These are phyloP conservation scores for Salix dunnii DNA, from an alignment of 345 rosid species.

Conservation along the genomic window DNA sequence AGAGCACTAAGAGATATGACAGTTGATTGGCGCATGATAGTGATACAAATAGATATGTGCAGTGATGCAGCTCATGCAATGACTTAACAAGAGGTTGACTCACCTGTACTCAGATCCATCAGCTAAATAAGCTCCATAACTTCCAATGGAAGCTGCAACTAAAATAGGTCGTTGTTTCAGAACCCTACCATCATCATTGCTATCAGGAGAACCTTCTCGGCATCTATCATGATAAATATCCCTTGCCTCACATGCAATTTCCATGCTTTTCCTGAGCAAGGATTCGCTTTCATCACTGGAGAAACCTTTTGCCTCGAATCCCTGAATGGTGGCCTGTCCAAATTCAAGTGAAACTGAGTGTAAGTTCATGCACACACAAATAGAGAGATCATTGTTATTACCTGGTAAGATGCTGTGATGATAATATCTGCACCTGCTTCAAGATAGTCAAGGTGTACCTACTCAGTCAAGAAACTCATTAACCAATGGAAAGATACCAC, in stretches of 20 bases:
- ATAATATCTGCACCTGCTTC: conserved; percentile 89
- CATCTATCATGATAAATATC: conserved; percentile 48
- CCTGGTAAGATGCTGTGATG: conserved; percentile 73
- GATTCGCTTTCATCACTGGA: conserved; percentile 51
- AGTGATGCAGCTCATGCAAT: not conserved
- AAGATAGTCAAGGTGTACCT: conserved; percentile 81
- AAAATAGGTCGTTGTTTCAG: conserved; percentile 49
- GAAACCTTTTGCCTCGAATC: conserved; percentile 68
- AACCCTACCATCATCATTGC: conserved; percentile 29
- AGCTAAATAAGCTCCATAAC: conserved; percentile 86
- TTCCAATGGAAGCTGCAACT: conserved; percentile 80
- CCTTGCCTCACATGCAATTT: conserved; percentile 68
- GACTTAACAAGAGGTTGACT: not conserved
- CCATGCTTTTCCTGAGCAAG: conserved; percentile 61
- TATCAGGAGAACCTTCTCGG: conserved; percentile 23
- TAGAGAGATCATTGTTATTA: conserved; percentile 11
- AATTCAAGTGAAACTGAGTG: conserved; percentile 4
- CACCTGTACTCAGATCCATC: conserved; percentile 90
- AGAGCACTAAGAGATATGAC: not conserved
- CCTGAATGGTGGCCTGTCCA: conserved; percentile 75
- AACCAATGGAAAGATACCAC: not conserved
- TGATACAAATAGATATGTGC: not conserved
- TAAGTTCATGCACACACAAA: conserved; percentile 5
- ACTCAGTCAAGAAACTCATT: conserved; percentile 22
- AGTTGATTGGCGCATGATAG: not conserved